Conservation (phyloP, 139 green algal species). For the Chlorella sp. region DNA sequence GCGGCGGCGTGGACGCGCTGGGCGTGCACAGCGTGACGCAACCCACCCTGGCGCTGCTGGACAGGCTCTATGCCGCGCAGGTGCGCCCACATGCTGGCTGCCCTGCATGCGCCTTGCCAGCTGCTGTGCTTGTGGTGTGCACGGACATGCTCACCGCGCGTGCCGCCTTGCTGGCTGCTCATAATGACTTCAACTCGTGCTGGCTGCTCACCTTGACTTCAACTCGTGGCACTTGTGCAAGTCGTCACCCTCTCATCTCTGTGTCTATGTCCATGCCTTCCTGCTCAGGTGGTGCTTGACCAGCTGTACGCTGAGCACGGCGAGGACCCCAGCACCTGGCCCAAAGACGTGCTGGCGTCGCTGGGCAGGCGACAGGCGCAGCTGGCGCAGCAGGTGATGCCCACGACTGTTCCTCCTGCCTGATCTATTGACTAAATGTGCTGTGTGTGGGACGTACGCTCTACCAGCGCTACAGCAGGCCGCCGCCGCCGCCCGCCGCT, state of each 20-base stretch:
- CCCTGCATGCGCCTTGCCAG: neutral
- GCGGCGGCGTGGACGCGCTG: conserved; percentile 34
- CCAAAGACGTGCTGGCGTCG: conserved; percentile 56
- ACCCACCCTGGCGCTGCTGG: conserved; percentile 49
- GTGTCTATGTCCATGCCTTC: too few relatives aligned
- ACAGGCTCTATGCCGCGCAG: conserved; percentile 77
- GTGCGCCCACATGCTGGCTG: conserved; percentile 60
- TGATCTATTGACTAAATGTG: too few relatives aligned
- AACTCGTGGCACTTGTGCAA: neutral
- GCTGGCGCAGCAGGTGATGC: conserved; percentile 50
- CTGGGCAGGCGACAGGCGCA: conserved; percentile 54
- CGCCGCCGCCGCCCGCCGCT: too few relatives aligned
- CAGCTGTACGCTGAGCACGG: conserved; percentile 61
- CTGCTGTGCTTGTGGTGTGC: neutral
- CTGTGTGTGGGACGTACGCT: too few relatives aligned
- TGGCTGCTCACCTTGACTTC: neutral
- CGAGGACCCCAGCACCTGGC: conserved; percentile 54
- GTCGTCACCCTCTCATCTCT: neutral
- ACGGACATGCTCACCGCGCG: neutral
- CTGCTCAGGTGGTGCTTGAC: conserved; percentile 68
- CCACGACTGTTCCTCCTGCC: neutral
- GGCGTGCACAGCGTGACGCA: conserved; percentile 26
- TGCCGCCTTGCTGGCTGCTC: neutral
- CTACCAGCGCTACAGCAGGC: too few relatives aligned
- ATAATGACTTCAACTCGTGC: too few relatives aligned